Percentiles rank a stretch among this genome's conserved stretches.
Conservation (phyloP, 1,284 basidiomycete species). For the Stereum hirsutum region DNA sequence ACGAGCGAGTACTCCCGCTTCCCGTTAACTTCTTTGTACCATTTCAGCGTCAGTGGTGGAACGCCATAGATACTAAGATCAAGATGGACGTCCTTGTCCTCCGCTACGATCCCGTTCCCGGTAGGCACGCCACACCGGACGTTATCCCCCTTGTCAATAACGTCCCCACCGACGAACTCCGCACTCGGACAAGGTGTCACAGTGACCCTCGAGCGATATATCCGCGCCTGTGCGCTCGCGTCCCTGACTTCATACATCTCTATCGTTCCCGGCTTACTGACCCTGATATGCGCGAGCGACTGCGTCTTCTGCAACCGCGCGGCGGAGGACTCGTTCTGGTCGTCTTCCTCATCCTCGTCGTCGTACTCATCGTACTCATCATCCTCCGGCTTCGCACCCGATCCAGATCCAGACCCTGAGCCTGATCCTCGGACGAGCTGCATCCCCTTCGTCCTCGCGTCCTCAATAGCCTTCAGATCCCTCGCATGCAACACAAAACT, state of each 20-base stretch:
- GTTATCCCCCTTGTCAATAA: conserved; percentile 30
- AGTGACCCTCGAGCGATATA: conserved; percentile 62
- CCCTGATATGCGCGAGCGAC: conserved; percentile 60
- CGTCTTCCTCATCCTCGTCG: conserved; percentile 43
- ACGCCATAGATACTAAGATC: conserved; percentile 69
- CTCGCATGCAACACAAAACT: conserved; percentile 47
- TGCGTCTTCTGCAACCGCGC: conserved; percentile 59
- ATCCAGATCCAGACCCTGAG: too few relatives aligned
- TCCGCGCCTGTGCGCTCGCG: conserved; percentile 52
- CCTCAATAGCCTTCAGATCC: conserved; percentile 60
- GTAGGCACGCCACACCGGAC: conserved; percentile 48
- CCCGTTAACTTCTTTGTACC: conserved; percentile 61
- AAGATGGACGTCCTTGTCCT: conserved; percentile 52
- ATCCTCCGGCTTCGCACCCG: conserved; percentile 26
- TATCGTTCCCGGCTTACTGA: conserved; percentile 65
- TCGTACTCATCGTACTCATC: conserved; percentile 48
- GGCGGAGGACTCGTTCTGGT: conserved; percentile 21
- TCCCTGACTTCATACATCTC: conserved; percentile 70
- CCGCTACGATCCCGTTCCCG: conserved; percentile 32
- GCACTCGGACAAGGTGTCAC: conserved; percentile 79
- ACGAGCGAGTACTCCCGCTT: conserved; percentile 63
- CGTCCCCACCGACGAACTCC: conserved; percentile 44
- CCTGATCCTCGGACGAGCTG: conserved; percentile 33
- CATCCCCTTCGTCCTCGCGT: conserved; percentile 40
- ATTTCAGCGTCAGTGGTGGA: conserved; percentile 70